Percentiles rank a stretch among this genome's conserved stretches.
These are phyloP conservation scores for Curvularia lunata DNA, from an alignment of 2,329 filamentous ascomycete genomes.

Conservation along the genomic window DNA sequence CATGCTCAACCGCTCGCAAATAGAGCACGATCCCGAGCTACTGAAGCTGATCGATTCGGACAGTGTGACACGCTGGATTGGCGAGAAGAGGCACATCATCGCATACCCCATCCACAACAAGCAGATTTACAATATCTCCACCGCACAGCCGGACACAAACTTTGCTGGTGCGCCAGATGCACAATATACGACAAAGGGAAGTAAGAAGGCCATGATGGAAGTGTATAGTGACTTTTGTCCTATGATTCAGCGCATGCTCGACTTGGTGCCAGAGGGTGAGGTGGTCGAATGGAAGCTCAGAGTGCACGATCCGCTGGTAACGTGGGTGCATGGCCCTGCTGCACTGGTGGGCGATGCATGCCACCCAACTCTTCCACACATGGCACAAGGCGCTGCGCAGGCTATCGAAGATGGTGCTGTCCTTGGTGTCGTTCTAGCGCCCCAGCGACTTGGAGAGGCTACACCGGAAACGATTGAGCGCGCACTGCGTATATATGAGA, in stretches of 20 bases:
- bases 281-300: conserved; percentile 71
- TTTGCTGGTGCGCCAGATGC: conserved; percentile 63
- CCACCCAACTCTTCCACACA: conserved; percentile 68
- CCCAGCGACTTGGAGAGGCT: conserved; percentile 55
- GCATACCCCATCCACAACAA: conserved; percentile 75
- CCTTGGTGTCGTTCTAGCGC: conserved; percentile 58
- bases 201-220: conserved; percentile 65
- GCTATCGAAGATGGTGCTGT: conserved; percentile 69
- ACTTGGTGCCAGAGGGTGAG: conserved; percentile 67
- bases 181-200: conserved; percentile 69
- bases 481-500: conserved; percentile 63
- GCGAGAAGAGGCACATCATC: conserved; percentile 76
- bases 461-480: conserved; percentile 56
- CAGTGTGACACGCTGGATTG: conserved; percentile 76
- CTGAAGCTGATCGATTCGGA: conserved; percentile 71
- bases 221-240: conserved; percentile 68
- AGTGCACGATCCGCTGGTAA: conserved; percentile 66
- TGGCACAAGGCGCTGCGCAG: conserved; percentile 69
- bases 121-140: conserved; percentile 70
- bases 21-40: conserved; percentile 71
- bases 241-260: conserved; percentile 65
- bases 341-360: conserved; percentile 66
- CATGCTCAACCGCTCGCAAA: conserved; percentile 72
- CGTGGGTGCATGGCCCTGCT: conserved; percentile 63
- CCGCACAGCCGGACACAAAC: conserved; percentile 65